Conservation (phyloP, 306 rosid species). For the Vigna unguiculata region DNA sequence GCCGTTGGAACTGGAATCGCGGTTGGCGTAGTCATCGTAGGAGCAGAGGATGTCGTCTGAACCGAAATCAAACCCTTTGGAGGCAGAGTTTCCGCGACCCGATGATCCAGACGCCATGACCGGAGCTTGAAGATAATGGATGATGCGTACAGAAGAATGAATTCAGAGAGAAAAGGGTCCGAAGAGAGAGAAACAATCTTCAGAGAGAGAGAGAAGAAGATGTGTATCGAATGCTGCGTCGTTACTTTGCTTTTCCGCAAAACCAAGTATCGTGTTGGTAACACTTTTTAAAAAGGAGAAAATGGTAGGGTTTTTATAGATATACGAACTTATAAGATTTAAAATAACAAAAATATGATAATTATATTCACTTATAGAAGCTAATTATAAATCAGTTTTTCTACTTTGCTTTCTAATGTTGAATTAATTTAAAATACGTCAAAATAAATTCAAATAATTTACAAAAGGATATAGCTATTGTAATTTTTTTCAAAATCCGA, state of each 20-base stretch:
- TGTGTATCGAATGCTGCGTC: background rate
- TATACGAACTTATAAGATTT: too few species aligned
- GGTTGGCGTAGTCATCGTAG: constrained; percentile 75
- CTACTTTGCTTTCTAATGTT: too few species aligned
- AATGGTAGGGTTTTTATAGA: background rate
- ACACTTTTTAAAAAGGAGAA: background rate
- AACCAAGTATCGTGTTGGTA: constrained; percentile 47
- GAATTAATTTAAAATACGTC: too few species aligned
- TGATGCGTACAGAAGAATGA: constrained; percentile 7
- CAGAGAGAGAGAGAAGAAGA: background rate
- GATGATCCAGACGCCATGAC: constrained; percentile 95
- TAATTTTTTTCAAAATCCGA: too few species aligned
- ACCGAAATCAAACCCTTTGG: constrained; percentile 86
- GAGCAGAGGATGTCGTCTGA: constrained; percentile 93
- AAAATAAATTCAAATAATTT: too few species aligned
- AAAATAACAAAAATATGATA: too few species aligned
- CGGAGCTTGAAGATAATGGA: constrained; percentile 43
- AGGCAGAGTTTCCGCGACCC: constrained; percentile 69
- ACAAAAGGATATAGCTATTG: too few species aligned
- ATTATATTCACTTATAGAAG: too few species aligned
- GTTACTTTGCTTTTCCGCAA: constrained; percentile 48
- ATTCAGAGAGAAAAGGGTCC: background rate
- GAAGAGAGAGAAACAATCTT: constrained; percentile 38
- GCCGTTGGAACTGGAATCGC: constrained; percentile 73
- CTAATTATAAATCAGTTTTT: too few species aligned